Conservation (phyloP, 83 land plant species). For the Thuja plicata region DNA sequence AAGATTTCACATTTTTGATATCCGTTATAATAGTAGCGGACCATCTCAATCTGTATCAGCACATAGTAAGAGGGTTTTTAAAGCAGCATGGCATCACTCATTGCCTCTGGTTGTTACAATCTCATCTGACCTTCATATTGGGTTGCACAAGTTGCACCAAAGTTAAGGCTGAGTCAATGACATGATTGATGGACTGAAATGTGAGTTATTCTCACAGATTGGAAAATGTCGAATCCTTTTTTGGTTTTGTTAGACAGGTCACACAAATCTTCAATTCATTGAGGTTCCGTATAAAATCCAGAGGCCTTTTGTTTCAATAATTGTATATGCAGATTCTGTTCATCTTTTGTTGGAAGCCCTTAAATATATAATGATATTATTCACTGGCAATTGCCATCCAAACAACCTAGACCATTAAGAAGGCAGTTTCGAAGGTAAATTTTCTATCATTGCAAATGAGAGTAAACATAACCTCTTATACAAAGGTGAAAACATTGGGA, state of each 20-base stretch:
- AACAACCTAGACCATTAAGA: neutral
- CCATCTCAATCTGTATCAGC: slow-evolving; percentile 86
- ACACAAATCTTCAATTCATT: neutral
- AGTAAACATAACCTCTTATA: neutral
- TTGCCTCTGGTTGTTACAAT: slow-evolving; percentile 79
- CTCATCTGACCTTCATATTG: slow-evolving; percentile 87
- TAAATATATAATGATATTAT: neutral
- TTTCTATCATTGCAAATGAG: neutral
- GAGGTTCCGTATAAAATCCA: neutral
- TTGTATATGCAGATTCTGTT: neutral
- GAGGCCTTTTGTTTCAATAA: slow-evolving; percentile 11
- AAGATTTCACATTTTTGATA: slow-evolving; percentile 84
- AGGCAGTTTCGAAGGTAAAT: neutral
- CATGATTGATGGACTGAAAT: neutral
- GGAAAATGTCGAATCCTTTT: neutral
- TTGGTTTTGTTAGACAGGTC: slow-evolving; percentile 1
- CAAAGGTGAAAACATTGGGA: neutral
- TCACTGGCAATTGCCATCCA: neutral
- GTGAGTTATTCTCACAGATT: neutral
- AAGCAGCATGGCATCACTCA: slow-evolving; percentile 83
- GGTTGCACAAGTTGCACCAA: slow-evolving; percentile 56
- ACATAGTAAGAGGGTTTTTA: slow-evolving; percentile 89
- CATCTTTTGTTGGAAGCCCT: neutral
- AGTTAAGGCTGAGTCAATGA: slow-evolving; percentile 31
- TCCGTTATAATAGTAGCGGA: slow-evolving; percentile 56